Conservation (phyloP, 257 asterid species). For the Salvia rosmarinus region DNA sequence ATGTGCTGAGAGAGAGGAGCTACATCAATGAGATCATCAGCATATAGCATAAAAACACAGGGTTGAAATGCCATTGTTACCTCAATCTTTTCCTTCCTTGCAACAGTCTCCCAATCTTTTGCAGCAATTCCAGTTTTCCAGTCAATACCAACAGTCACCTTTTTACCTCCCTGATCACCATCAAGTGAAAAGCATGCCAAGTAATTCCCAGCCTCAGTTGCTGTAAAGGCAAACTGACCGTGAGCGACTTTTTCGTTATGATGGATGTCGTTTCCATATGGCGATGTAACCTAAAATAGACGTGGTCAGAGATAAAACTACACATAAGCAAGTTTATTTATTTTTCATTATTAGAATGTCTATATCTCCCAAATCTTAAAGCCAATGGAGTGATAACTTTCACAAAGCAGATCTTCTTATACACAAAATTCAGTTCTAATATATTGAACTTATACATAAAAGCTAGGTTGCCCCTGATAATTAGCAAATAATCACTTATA, state of each 20-base stretch:
- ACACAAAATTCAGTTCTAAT: neutral
- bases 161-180: conserved; percentile 47
- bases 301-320: neutral
- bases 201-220: conserved; percentile 76
- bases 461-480: neutral
- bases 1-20: too few species aligned
- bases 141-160: conserved; percentile 69
- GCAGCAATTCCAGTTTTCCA: conserved; percentile 83
- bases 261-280: conserved; percentile 70
- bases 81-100: conserved; percentile 84
- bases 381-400: conserved; percentile 4
- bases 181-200: conserved; percentile 65
- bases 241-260: conserved; percentile 66
- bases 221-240: conserved; percentile 85
- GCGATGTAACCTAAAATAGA: conserved; percentile 66
- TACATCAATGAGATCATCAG: neutral
- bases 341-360: neutral
- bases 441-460: neutral
- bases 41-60: neutral
- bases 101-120: conserved; percentile 87
- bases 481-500: neutral
- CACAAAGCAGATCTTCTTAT: neutral
- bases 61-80: conserved; percentile 38
- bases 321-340: too few species aligned
- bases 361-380: neutral